Evolutionary conservation across 192 early-diverging fungal genomes (phyloP), one percentile per base, ranked within the genome.

Genomic region (Globomyces pollinis-pini): DNA sequence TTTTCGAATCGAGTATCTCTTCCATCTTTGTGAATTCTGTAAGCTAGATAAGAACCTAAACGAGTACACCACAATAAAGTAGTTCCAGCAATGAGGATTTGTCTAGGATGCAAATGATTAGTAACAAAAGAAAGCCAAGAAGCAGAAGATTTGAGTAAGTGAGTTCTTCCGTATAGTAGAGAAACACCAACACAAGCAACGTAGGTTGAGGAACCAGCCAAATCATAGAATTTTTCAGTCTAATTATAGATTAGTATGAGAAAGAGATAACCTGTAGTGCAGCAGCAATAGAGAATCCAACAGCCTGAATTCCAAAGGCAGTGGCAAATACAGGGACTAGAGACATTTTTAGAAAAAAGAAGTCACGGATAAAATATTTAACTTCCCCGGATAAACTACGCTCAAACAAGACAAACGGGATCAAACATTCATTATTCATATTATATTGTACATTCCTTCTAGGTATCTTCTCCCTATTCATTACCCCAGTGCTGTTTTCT

Each of bases 201-300:
- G 49, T 68, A 78, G 9, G 73, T 75, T 45, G 79, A 33, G 21
- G 74, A 43, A 39, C 76, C 79, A 8, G 64, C 54, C 32, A 72
- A 34, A 67, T 81, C 79, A 64, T 78, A 81, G 39, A 74, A 60
- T 1, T 30, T 34, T 49, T 81, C 79, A 16, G 76, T 81, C 52
- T 65, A 24, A 41, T 66, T 57, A 12, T 60, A 43, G n/a, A n/a
- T n/a, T n/a, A n/a, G n/a, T n/a, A n/a, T n/a, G n/a, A 47, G 23
- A 4, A 3, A 28, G 5, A 26, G 23, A 4, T 11, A 12, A 47
- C 44, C 44, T 47, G 20, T 4, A 47, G 44, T 9, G 44, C 23
- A 15, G 74, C 74, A 1, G 79, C 69, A 38, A 64, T 49, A 49
- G 62, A 26, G 62, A 57, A 81, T 28, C 49, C 59, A 20, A 65